phyloP scores from a whole-genome alignment of 179 eudicot species.

The Patellifolia procumbens region DNA sequence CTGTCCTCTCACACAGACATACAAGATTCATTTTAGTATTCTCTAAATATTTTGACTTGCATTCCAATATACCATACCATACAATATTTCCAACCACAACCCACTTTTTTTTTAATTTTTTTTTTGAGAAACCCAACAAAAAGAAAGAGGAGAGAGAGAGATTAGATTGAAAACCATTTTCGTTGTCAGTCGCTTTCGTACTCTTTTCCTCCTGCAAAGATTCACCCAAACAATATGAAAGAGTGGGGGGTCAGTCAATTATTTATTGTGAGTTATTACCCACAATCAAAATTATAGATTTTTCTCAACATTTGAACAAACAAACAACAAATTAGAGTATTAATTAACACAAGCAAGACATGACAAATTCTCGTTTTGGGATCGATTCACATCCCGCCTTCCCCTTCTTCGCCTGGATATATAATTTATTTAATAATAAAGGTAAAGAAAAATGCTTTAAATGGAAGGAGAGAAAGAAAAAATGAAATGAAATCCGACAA shows the following conservation, averaged over 20 bases:
- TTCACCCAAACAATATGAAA: conserved; percentile 17
- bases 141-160: conserved; percentile 6
- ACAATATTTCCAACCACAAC: too few relatives aligned
- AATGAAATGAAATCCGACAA: conserved; percentile 6
- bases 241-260: conserved; percentile 22
- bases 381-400: too few relatives aligned
- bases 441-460: conserved; percentile 15
- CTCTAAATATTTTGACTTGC: conserved; percentile 13
- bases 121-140: conserved; percentile 12
- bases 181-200: conserved; percentile 62
- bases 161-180: conserved; percentile 52
- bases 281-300: not conserved
- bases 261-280: conserved; percentile 8
- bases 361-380: conserved; percentile 53
- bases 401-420: too few relatives aligned
- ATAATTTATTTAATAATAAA: not conserved
- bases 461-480: conserved; percentile 18
- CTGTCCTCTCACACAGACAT: conserved; percentile 35
- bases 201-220: conserved; percentile 63
- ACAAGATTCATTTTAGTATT: conserved; percentile 17
- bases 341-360: conserved; percentile 34
- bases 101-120: not conserved
- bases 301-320: conserved; percentile 10
- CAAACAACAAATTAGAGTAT: conserved; percentile 10
- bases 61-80: too few relatives aligned